A percentile compares a stretch with the other conserved stretches of the same genome.
Evolutionary conservation across 495 filamentous ascomycete species (phyloP).

Genomic region (Podospora anserina): DNA sequence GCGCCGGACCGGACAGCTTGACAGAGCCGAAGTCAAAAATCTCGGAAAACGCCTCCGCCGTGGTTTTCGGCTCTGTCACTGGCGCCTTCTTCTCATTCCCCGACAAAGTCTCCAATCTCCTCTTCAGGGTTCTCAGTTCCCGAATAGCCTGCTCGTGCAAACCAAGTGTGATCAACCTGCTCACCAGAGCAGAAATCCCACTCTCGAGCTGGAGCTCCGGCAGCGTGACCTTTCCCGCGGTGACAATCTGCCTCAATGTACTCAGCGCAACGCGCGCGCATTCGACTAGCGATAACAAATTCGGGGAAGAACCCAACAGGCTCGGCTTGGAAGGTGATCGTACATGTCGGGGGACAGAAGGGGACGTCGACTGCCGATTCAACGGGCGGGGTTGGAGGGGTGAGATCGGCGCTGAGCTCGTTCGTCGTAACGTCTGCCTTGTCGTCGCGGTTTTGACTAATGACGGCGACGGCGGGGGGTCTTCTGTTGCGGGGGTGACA

Average conservation of each 20-base stretch:
- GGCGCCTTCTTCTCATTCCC: conserved; percentile 31
- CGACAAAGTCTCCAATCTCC: conserved; percentile 50
- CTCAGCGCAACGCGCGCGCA: conserved; percentile 74
- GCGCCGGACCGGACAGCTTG: conserved; percentile 37
- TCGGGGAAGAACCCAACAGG: conserved; percentile 24
- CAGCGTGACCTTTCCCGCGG: conserved; percentile 43
- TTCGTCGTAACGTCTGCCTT: conserved; percentile 42
- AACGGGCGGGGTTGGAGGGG: conserved; percentile 53
- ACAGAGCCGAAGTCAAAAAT: conserved; percentile 57
- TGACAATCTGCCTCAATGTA: conserved; percentile 60
- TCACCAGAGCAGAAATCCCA: conserved; percentile 73
- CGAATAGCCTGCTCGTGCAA: conserved; percentile 73
- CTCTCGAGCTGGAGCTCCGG: conserved; percentile 76
- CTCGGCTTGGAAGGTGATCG: conserved; percentile 25
- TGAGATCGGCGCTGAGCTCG: conserved; percentile 46
- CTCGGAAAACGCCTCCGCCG: conserved; percentile 53
- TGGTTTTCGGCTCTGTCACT: conserved; percentile 32
- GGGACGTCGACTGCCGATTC: conserved; percentile 52
- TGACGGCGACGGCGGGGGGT: conserved; percentile 21
- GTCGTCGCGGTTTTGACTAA: conserved; percentile 33
- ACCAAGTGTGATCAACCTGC: conserved; percentile 67
- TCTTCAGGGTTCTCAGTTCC: conserved; percentile 69
- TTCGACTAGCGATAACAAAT: conserved; percentile 56
- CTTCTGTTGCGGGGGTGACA: too few relatives aligned
- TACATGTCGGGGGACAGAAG: conserved; percentile 32